Conservation (phyloP, 2,329 filamentous ascomycete genomes). For the Colletotrichum graminicola region DNA sequence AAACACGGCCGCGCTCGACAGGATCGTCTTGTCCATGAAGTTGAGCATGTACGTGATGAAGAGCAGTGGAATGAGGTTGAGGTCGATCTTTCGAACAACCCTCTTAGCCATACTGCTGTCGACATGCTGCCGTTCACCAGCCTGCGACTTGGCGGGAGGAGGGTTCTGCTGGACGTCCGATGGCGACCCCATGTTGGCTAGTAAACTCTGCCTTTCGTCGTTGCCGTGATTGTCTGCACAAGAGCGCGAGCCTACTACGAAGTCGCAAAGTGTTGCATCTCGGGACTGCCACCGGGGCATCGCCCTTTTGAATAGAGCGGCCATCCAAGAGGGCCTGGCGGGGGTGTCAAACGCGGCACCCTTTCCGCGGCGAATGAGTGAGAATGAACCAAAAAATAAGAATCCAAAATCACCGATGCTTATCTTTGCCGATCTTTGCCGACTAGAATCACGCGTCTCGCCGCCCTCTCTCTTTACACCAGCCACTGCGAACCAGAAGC, state of each 20-base stretch:
- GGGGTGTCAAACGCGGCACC: not conserved
- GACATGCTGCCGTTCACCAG: conserved; percentile 31
- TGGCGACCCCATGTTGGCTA: conserved; percentile 37
- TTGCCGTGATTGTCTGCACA: not conserved
- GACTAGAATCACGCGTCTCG: conserved; percentile 14
- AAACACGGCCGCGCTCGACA: conserved; percentile 69
- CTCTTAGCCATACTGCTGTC: conserved; percentile 47
- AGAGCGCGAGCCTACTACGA: conserved; percentile 9
- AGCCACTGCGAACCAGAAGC: conserved; percentile 16
- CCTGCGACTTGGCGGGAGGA: conserved; percentile 21
- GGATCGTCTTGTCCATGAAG: conserved; percentile 72
- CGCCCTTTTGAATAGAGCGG: conserved; percentile 31
- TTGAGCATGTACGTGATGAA: conserved; percentile 70
- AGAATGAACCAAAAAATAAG: not conserved
- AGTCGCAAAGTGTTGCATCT: not conserved
- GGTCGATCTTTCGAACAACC: conserved; percentile 68
- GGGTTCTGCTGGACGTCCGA: conserved; percentile 19
- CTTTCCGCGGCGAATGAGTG: conserved; percentile 26
- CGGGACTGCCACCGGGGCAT: conserved; percentile 3
- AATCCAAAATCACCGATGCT: not conserved
- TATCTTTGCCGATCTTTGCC: conserved; percentile 34
- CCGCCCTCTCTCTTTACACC: not conserved
- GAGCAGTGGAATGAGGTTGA: conserved; percentile 65
- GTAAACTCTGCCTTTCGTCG: conserved; percentile 27
- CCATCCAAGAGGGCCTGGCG: conserved; percentile 7